A percentile compares a stretch with the other conserved stretches of the same genome.
Conservation (phyloP, 805 yeast genomes). For the baker's yeast (Saccharomyces cerevisiae) region DNA sequence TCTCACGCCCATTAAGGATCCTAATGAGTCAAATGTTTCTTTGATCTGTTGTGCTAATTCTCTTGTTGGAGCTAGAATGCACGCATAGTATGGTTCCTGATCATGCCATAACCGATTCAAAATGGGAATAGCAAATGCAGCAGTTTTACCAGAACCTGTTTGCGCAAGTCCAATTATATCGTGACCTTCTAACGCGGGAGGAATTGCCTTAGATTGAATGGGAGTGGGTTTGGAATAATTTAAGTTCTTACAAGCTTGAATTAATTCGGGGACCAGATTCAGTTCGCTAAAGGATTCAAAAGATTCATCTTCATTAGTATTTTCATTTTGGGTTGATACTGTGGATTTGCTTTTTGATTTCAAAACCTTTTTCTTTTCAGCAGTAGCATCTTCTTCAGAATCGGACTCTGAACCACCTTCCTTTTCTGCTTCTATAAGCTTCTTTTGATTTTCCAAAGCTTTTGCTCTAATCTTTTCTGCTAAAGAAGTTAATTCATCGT, state of each 20-base stretch:
- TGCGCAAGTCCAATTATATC: constrained; percentile 95
- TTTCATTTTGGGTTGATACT: constrained; percentile 5
- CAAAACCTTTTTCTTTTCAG: not conserved
- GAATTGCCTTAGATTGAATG: constrained; percentile 85
- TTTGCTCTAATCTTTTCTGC: constrained; percentile 49
- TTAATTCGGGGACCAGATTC: constrained; percentile 64
- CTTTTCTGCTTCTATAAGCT: constrained; percentile 3
- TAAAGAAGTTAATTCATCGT: constrained; percentile 34
- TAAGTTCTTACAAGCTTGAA: constrained; percentile 69
- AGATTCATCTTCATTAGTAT: constrained; percentile 16
- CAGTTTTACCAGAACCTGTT: constrained; percentile 97
- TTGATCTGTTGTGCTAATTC: constrained; percentile 83
- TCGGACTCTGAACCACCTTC: constrained; percentile 4
- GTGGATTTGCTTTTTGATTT: not conserved
- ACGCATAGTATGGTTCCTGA: constrained; percentile 80
- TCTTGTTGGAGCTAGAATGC: constrained; percentile 81
- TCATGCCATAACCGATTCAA: constrained; percentile 85
- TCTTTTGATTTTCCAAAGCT: constrained; percentile 31
- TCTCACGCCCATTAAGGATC: constrained; percentile 85
- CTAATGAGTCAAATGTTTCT: constrained; percentile 91
- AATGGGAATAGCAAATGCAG: constrained; percentile 95
- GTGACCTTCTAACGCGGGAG: constrained; percentile 81
- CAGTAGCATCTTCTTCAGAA: constrained; percentile 6
- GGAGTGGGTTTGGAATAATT: constrained; percentile 84
- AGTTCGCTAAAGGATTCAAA: constrained; percentile 44